Percentiles rank a stretch among this genome's conserved stretches.
Evolutionary conservation across 805 yeast genomes (phyloP).

Genomic region (Yarrowia sp.): DNA sequence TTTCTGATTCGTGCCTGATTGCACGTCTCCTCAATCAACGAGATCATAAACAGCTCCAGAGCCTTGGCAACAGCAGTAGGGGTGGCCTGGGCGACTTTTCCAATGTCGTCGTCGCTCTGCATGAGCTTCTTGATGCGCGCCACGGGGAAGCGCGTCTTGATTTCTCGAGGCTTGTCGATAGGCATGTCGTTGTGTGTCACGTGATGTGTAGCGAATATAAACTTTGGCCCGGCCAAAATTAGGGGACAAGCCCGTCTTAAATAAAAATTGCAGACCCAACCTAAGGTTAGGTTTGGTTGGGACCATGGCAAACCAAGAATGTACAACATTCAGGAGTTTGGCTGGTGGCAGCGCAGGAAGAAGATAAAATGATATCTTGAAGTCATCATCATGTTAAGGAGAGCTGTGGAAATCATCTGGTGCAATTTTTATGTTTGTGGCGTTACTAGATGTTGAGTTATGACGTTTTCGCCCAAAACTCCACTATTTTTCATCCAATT

Average conservation of each 20-base stretch:
- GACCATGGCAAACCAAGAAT: background rate
- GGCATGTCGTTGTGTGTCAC: constrained; percentile 1
- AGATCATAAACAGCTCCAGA: constrained; percentile 84
- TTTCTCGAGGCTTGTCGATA: constrained; percentile 30
- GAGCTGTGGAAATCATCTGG: background rate
- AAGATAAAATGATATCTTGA: no score
- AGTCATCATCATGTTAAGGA: no score
- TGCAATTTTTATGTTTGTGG: no score
- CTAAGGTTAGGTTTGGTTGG: constrained; percentile 16
- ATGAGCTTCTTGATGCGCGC: constrained; percentile 94
- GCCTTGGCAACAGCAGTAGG: constrained; percentile 98
- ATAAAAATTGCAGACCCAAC: constrained; percentile 8
- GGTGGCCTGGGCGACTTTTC: constrained; percentile 97
- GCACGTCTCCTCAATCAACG: constrained; percentile 80
- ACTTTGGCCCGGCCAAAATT: background rate
- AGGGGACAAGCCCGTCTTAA: constrained; percentile 14
- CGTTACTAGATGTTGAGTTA: no score
- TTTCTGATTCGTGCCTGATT: constrained; percentile 73
- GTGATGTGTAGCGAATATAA: background rate
- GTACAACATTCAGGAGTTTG: background rate
- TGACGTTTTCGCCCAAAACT: no score
- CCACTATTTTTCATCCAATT: no score
- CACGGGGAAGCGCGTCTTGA: constrained; percentile 46
- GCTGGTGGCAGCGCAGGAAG: no score
- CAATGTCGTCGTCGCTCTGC: constrained; percentile 98